Base-by-base conservation (phyloP, 2,329 filamentous ascomycete genomes). In the Monilinia laxa region DNA sequence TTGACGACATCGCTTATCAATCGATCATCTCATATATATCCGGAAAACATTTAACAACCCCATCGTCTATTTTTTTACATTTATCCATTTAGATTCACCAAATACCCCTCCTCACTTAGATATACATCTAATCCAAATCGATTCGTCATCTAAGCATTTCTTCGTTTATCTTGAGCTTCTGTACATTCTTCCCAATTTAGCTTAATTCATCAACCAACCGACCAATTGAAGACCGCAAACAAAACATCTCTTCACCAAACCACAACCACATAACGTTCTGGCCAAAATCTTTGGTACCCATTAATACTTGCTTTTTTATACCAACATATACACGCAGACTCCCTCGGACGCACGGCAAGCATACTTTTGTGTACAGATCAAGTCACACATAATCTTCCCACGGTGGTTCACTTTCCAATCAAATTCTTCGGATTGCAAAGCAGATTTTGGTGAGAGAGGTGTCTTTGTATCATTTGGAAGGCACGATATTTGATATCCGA, bases 381-480 rank as follows among this genome's bases (percentile, higher is more conserved):
- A 60, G n/a, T 62, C 23, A 4, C 59, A 62, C 35, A 35, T 10
- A 52, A 40, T 9, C 47, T 31, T 28, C 16, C 5, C 6, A 51
- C 6, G 51, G 12, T 31, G 9, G 10, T 52, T n/a, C 5, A 59
- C 10, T 51, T 25, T 59, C 63, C 63, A 65, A 65, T 59, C 54
- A 65, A 54, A 65, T 25, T 23, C 5, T 20, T 49, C 5, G 54
- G 53, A 65, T 65, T 65, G 28, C 63, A 65, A 65, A 59, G 63
- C 53, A 59, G 20, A 23, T 28, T 65, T 52, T 65, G 12, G 40
- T 16, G 63, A 20, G 42, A 38, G 42, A 65, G n/a, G 40, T 59
- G 59, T 14, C 28, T n/a, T 28, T 42, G 28, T 47, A 64, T 58
- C 20, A 25, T 23, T 64, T 55, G 25, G 11, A 38, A 20, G 38